A percentile compares a stretch with the other conserved stretches of the same genome.
phyloP scores from a whole-genome alignment of 1,139 yeast genomes.

The Spencermartinsiella ligniputridi region DNA sequence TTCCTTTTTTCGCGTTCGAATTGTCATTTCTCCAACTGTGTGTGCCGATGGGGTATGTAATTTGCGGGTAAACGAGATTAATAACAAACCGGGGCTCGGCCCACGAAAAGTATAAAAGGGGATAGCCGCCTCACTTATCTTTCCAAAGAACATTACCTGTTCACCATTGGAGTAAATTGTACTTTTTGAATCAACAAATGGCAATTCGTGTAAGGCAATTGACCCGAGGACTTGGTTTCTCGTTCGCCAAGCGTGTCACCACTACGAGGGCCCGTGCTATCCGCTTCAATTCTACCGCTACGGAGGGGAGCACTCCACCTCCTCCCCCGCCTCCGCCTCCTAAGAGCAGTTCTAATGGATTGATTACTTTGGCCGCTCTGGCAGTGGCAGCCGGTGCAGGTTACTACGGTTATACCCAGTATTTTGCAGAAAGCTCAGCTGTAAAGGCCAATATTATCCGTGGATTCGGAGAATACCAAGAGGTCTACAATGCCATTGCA shows the following conservation, averaged over 20 bases:
- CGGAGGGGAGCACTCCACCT: neutral
- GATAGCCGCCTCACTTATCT: neutral
- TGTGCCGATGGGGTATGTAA: no score
- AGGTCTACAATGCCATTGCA: slow-evolving; percentile 78
- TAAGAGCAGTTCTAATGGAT: neutral
- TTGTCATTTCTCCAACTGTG: no score
- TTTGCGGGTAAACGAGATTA: no score
- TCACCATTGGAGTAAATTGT: no score
- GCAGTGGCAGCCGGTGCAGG: slow-evolving; percentile 23
- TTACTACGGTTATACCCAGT: slow-evolving; percentile 15
- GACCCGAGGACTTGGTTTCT: neutral
- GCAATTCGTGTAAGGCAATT: slow-evolving; percentile 3
- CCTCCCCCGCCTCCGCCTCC: slow-evolving; percentile 3
- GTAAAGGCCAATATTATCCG: slow-evolving; percentile 28
- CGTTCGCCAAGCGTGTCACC: neutral
- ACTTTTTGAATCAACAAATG: slow-evolving; percentile 2
- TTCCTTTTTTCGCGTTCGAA: no score
- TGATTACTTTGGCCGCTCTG: slow-evolving; percentile 12
- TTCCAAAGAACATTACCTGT: no score
- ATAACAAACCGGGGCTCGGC: neutral
- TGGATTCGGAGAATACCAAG: slow-evolving; percentile 57
- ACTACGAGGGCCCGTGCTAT: neutral
- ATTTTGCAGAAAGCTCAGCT: slow-evolving; percentile 24
- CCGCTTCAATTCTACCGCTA: slow-evolving; percentile 3
- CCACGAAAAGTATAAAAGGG: neutral